Evolutionary conservation across 257 asterid genomes (phyloP), one percentile per base, ranked within the genome.

Genomic region (Pogostemon cablin): DNA sequence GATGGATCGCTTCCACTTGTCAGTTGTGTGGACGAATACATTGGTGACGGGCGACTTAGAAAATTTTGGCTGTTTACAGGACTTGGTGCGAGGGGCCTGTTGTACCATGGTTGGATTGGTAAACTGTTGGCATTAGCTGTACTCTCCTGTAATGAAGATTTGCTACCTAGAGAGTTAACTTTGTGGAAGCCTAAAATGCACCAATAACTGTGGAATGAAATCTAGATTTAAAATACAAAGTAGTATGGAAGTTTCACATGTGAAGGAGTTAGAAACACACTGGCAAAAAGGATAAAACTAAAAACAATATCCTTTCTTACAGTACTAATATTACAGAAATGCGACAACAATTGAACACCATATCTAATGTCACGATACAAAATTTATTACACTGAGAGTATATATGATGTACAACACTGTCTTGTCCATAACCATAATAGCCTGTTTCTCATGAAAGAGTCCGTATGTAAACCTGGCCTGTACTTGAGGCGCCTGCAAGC

Each of bases 91-190:
- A 89, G 95, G 73, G 99, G 99, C 9, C 78, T 89, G 69, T 84
- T 86, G 60, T 91, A 83, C 79, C 99, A 91, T 80, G 97, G 86
- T 56, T 89, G 96, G 98, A 86, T 95, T 52, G 97, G 99, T 11
- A 91, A 91, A 78, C 72, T 83, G 68, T 67, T 83, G 84, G 95
- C 90, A 9, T 78, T 12, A 48, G 90, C 97, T 57, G 92, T 86
- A 56, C 79, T 93, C 41, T 82, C 92, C 25, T 34, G 89, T 52
- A 68, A 84, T 37, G 97, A 90, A 74, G 81, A 77, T 69, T 71
- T 76, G 78, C 80, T 93, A 61, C 97, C 98, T 34, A 64, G 71
- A 44, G 90, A 88, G 67, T 75, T 93, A 39, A 85, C 81, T 12
- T 84, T 89, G 37, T 93, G 97, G 97, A 93, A 87, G 85, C 78